A percentile compares a stretch with the other conserved stretches of the same genome.
phyloP scores from a whole-genome alignment of 495 filamentous ascomycete genomes.

The Neurospora tetraspora region DNA sequence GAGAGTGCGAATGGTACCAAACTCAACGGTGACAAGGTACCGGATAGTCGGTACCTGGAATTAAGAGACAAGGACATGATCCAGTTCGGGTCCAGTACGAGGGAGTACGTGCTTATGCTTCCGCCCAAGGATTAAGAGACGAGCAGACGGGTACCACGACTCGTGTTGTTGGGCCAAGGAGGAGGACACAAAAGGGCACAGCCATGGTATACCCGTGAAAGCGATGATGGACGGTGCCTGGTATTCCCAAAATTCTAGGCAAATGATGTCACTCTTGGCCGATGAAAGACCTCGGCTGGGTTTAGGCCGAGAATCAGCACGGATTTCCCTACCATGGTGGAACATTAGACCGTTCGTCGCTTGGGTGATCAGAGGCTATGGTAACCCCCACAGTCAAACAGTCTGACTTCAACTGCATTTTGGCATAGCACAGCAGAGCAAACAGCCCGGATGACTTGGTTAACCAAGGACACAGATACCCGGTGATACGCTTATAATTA shows the following conservation, averaged over 20 bases:
- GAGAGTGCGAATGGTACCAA: conserved; percentile 88
- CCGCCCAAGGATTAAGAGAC: conserved; percentile 32
- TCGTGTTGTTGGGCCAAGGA: neutral
- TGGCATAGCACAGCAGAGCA: neutral
- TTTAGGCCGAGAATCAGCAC: neutral
- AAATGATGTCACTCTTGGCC: neutral
- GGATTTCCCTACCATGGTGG: neutral
- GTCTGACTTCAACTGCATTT: neutral
- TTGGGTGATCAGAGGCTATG: neutral
- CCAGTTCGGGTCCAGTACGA: conserved; percentile 73
- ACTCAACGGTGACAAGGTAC: conserved; percentile 66
- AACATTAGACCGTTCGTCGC: neutral
- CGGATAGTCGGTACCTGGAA: conserved; percentile 72
- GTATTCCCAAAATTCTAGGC: neutral
- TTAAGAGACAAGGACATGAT: conserved; percentile 81
- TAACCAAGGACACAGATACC: neutral
- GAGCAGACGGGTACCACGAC: neutral
- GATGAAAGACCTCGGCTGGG: neutral
- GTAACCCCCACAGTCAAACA: neutral
- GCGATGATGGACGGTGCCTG: neutral
- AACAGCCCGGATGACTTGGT: neutral
- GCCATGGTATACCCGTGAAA: neutral
- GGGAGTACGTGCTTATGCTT: conserved; percentile 81
- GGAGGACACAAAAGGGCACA: neutral
- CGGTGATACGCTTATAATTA: neutral